Evolutionary conservation across 2,329 filamentous ascomycete species (phyloP), one percentile per base, ranked within the genome.

Genomic region (Macrophomina pseudophaseolina): DNA sequence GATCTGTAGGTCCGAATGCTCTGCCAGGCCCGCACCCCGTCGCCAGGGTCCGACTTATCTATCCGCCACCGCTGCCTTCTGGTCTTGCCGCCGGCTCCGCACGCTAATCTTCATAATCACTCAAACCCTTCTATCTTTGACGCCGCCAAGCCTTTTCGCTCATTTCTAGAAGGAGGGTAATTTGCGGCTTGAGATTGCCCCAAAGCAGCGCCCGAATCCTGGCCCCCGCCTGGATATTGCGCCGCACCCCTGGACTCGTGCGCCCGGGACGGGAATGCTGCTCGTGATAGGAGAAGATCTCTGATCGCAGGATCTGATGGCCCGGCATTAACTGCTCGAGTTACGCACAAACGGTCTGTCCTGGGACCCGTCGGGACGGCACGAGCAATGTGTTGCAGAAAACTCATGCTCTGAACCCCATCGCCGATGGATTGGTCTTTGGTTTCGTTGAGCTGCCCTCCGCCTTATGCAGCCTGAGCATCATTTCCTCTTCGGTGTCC

Each of bases 101-200:
- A 18, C 32, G 32, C 42, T 8, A 23, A 14, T 44, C 16, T 14
- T 38, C n/a, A 30, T 42, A 14, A 8, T 12, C 42, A 49, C 42
- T 62, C 58, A 23, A 48, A 51, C 40, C 32, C 58, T 40, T 23
- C n/a, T 18, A 49, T 48, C n/a, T 33, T 35, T 32, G 23, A 44
- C 33, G 5, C 54, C 14, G 40, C 38, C 42, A 48, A 33, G 42
- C 32, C 14, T 38, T 28, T 28, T n/a, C 32, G 16, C 32, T 46
- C 33, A 16, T 51, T 62, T 62, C 44, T 35, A 62, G 58, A 62
- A 62, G 23, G 32, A 28, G 18, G 28, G 58, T 18, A 62, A 62
- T 60, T 48, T 60, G 56, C 56, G 16, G 8, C 11, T 48, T 28
- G 44, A 35, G 56, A 58, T 58, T 58, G 28, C 40, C 18, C 42